Evolutionary conservation across 2,329 filamentous ascomycete species (phyloP).

Genomic region (Xylaria sp.): DNA sequence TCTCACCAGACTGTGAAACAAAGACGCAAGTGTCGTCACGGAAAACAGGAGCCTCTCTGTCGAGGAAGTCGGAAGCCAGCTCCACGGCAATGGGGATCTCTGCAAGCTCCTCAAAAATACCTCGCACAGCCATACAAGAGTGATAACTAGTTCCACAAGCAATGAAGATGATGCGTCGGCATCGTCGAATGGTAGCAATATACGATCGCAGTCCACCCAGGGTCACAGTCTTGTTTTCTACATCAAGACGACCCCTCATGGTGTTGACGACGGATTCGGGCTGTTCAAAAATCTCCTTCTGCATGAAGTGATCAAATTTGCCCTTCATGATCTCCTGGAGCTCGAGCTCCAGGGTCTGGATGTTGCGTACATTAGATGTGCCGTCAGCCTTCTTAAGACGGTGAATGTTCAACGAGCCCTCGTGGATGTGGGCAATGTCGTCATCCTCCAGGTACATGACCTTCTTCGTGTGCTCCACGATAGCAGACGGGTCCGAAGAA

Average conservation of each 20-base stretch:
- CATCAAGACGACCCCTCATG: conserved; percentile 97
- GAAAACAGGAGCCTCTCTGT: conserved; percentile 97
- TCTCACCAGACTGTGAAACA: conserved; percentile 98
- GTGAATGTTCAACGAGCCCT: conserved; percentile 99
- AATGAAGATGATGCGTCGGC: conserved; percentile 98
- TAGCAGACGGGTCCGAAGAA: conserved; percentile 96
- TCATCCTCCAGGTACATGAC: conserved; percentile 99
- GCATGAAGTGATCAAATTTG: conserved; percentile 99
- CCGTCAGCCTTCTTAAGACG: conserved; percentile 96
- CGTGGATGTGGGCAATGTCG: conserved; percentile 99
- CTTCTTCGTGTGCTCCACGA: conserved; percentile 99
- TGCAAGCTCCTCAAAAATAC: conserved; percentile 96
- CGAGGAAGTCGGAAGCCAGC: conserved; percentile 96
- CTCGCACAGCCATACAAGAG: conserved; percentile 99
- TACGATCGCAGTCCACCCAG: conserved; percentile 96
- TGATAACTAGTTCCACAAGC: conserved; percentile 98
- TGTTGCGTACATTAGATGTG: conserved; percentile 94
- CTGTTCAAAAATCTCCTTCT: conserved; percentile 99
- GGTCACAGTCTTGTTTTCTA: conserved; percentile 92
- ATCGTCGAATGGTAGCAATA: conserved; percentile 94
- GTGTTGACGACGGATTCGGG: conserved; percentile 99
- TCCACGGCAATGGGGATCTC: conserved; percentile 98
- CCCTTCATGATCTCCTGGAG: conserved; percentile 99
- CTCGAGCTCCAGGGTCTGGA: conserved; percentile 98
- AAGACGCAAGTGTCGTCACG: conserved; percentile 99